phyloP scores from a whole-genome alignment of 306 rosid species.

The Inga laurina region DNA sequence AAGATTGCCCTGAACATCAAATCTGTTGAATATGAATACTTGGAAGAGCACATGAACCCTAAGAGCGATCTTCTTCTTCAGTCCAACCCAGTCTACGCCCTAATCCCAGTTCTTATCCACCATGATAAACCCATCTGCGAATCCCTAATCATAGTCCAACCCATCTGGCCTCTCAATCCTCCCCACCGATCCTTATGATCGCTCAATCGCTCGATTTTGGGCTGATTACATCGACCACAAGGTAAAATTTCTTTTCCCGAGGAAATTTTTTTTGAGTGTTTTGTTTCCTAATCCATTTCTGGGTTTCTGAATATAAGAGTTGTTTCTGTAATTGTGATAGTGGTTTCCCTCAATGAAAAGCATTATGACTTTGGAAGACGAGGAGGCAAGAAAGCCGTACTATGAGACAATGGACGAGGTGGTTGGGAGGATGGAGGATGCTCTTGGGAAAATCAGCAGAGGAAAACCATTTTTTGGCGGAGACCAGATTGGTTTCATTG shows the following conservation, averaged over 20 bases:
- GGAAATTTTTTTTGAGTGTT: no score
- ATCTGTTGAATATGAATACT: slow-evolving; percentile 43
- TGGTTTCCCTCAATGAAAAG: slow-evolving; percentile 36
- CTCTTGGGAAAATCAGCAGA: slow-evolving; percentile 32
- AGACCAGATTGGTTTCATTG: slow-evolving; percentile 47
- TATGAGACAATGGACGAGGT: slow-evolving; percentile 31
- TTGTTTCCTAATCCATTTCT: background rate
- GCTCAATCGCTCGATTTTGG: slow-evolving; percentile 61
- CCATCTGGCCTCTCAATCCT: slow-evolving; percentile 49
- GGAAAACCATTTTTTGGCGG: slow-evolving; percentile 48
- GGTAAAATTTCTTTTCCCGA: slow-evolving; percentile 8
- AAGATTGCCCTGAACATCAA: slow-evolving; percentile 63
- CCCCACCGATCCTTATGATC: slow-evolving; percentile 53
- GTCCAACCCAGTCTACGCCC: slow-evolving; percentile 60
- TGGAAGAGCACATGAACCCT: slow-evolving; percentile 46
- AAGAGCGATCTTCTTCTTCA: slow-evolving; percentile 59
- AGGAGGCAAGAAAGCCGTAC: slow-evolving; percentile 40
- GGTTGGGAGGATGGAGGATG: slow-evolving; percentile 37
- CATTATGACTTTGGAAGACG: slow-evolving; percentile 21
- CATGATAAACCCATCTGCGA: slow-evolving; percentile 52
- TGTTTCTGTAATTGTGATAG: slow-evolving; percentile 15
- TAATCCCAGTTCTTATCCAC: slow-evolving; percentile 65
- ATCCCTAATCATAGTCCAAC: slow-evolving; percentile 57
- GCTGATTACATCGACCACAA: slow-evolving; percentile 53
- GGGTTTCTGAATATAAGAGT: background rate